Percentiles rank a stretch among this genome's conserved stretches.
Conservation (phyloP, 805 yeast genomes). For the Kazachstania psychrophila region DNA sequence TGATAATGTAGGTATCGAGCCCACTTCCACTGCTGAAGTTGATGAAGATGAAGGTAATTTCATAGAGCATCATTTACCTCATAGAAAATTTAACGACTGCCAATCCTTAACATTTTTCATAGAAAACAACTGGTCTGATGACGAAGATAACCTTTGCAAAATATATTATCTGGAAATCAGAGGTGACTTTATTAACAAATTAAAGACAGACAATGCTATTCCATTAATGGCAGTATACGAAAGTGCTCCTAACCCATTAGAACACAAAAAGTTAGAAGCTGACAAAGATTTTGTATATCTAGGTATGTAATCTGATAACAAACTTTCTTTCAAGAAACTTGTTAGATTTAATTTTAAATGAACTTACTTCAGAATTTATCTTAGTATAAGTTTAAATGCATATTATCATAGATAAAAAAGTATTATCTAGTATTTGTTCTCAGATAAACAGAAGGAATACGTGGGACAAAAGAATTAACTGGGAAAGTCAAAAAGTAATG, state of each 20-base stretch:
- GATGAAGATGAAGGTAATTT: slow-evolving; percentile 27
- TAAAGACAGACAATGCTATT: slow-evolving; percentile 10
- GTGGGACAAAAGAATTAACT: too few species aligned
- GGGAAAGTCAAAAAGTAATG: too few species aligned
- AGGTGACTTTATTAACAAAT: slow-evolving; percentile 46
- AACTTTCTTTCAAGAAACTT: too few species aligned
- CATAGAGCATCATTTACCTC: slow-evolving; percentile 74
- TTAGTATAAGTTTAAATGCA: too few species aligned
- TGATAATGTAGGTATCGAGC: slow-evolving; percentile 35
- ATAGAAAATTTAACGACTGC: slow-evolving; percentile 64
- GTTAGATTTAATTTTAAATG: too few species aligned
- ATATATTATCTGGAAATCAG: slow-evolving; percentile 69
- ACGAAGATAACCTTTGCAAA: slow-evolving; percentile 48
- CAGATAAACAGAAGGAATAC: too few species aligned
- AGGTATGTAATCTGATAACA: slow-evolving; percentile 2
- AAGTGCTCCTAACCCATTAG: slow-evolving; percentile 86
- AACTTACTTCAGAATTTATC: too few species aligned
- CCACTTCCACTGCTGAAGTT: slow-evolving; percentile 36
- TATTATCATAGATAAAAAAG: too few species aligned
- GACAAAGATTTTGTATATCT: slow-evolving; percentile 9
- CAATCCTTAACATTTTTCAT: slow-evolving; percentile 59
- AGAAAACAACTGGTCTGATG: slow-evolving; percentile 54
- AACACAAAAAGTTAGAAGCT: slow-evolving; percentile 46
- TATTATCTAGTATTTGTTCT: too few species aligned
- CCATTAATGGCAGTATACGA: slow-evolving; percentile 78